Evolutionary conservation across 2,329 filamentous ascomycete species (phyloP).

Genomic region (Zymoseptoria pseudotritici): DNA sequence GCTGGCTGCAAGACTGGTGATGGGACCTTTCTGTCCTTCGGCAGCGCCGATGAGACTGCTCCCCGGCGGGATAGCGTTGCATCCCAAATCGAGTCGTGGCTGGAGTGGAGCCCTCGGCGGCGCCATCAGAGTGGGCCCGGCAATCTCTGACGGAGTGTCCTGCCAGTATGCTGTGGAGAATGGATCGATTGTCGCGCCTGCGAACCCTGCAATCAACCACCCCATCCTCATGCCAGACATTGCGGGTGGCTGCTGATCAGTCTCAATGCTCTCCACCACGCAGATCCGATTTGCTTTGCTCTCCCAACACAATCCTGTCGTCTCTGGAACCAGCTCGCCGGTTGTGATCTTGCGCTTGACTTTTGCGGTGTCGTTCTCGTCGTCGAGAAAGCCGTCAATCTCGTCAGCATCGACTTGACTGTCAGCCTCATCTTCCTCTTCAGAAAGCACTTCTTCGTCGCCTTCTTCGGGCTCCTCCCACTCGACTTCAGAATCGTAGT

Average conservation of each 20-base stretch:
- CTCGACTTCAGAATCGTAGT: conserved; percentile 79
- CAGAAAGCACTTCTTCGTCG: conserved; percentile 57
- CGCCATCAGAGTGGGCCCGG: conserved; percentile 24
- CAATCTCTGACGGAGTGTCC: conserved; percentile 21
- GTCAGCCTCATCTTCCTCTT: conserved; percentile 60
- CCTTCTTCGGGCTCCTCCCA: conserved; percentile 69
- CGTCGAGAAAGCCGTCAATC: conserved; percentile 84
- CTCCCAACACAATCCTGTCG: conserved; percentile 80
- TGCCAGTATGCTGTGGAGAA: conserved; percentile 78
- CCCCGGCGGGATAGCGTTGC: conserved; percentile 9
- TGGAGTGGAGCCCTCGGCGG: conserved; percentile 37
- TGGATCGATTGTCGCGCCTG: conserved; percentile 63
- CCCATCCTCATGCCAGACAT: conserved; percentile 26
- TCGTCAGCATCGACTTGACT: conserved; percentile 73
- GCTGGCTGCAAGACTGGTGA: conserved; percentile 23
- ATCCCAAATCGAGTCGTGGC: conserved; percentile 29
- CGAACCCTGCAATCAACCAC: conserved; percentile 23
- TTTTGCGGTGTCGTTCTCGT: conserved; percentile 62
- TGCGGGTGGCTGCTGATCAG: conserved; percentile 26
- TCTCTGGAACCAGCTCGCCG: conserved; percentile 66
- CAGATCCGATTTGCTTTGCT: conserved; percentile 44
- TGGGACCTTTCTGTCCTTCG: conserved; percentile 28
- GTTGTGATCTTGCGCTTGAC: conserved; percentile 52
- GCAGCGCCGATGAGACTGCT: conserved; percentile 23
- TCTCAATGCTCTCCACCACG: conserved; percentile 39